These are phyloP conservation scores for Raphidocelis subcapitata DNA, from an alignment of 139 green algal genomes.

Conservation along the genomic window DNA sequence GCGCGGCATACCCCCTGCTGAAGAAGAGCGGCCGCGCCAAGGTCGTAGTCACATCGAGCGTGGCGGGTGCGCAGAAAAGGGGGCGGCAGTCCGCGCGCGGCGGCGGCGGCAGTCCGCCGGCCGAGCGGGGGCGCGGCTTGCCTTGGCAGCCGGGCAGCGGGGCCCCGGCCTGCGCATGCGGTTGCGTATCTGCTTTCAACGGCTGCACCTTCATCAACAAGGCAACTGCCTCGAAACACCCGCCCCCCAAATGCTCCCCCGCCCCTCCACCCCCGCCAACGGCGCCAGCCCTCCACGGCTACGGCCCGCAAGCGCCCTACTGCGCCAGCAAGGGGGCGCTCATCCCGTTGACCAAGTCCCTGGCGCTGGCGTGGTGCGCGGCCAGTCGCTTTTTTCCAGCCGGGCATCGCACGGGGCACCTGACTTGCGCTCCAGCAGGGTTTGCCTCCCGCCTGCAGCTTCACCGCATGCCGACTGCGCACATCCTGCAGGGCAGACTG, in stretches of 20 bases:
- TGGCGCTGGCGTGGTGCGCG: slow-evolving; percentile 23
- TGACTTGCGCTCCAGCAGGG: no score
- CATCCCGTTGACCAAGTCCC: slow-evolving; percentile 19
- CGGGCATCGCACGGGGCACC: background rate
- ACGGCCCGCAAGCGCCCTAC: slow-evolving; percentile 13
- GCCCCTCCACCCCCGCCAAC: no score
- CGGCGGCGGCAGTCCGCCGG: no score
- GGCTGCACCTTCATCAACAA: no score
- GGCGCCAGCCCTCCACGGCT: slow-evolving; percentile 15
- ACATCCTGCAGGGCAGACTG: no score
- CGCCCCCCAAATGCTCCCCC: no score
- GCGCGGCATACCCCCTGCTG: slow-evolving; percentile 29
- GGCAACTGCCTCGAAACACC: no score
- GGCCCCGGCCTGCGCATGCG: no score
- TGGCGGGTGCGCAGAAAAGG: slow-evolving; percentile 14
- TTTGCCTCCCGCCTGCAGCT: no score
- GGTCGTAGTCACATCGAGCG: slow-evolving; percentile 32
- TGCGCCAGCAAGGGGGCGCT: slow-evolving; percentile 29
- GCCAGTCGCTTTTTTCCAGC: background rate
- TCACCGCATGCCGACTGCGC: no score
- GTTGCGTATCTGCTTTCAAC: no score
- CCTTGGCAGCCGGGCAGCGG: no score
- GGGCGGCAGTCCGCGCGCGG: background rate
- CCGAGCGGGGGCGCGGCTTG: background rate
- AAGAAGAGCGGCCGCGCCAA: slow-evolving; percentile 18